Evolutionary conservation across 768 basidiomycete species (phyloP).

Genomic region (Lactifluus hygrophoroides): DNA sequence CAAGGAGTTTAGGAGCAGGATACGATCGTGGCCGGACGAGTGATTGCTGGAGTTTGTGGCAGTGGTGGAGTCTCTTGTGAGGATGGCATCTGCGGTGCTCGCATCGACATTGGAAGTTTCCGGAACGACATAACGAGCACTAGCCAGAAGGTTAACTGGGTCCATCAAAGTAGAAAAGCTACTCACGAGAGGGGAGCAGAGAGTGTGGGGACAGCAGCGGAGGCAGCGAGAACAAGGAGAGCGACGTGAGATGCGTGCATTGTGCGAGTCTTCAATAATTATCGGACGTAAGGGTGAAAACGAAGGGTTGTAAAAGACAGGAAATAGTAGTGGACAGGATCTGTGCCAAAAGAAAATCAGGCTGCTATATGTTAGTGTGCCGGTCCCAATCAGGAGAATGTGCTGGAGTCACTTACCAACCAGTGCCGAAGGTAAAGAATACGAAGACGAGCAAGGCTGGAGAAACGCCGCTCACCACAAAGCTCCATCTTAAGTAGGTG

Average conservation of each 20-base stretch:
- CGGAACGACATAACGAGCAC: background rate
- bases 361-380: background rate
- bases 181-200: slow-evolving; percentile 1
- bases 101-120: background rate
- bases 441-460: background rate
- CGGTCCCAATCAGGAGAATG: no score
- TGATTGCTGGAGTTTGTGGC: no score
- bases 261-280: background rate
- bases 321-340: background rate
- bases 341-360: background rate
- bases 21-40: no score
- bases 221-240: background rate
- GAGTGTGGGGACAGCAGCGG: background rate
- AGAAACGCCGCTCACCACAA: background rate
- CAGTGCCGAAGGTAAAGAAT: background rate
- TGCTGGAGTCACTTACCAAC: background rate
- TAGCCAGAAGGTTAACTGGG: background rate
- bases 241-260: background rate
- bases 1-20: no score
- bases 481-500: background rate
- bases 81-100: no score
- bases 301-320: background rate
- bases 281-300: background rate
- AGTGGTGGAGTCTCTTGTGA: no score
- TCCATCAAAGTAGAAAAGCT: background rate